Evolutionary conservation across 2,329 filamentous ascomycete species (phyloP).

Genomic region (Fusarium nelsonii): DNA sequence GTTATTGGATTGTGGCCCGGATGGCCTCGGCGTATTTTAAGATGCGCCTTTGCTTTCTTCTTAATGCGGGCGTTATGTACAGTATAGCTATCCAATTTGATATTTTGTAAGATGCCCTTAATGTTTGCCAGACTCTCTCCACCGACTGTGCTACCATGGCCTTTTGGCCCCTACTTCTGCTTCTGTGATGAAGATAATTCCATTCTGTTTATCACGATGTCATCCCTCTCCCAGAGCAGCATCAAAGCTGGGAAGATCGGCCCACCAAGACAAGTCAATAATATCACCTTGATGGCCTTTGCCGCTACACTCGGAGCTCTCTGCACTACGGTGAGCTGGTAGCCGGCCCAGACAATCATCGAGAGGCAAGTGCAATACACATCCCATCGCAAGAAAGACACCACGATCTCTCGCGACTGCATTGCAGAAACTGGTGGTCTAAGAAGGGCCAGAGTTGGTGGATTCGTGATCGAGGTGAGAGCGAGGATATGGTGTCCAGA

Average conservation of each 20-base stretch:
- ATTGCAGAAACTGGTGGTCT: conserved; percentile 17
- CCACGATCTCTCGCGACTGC: conserved; percentile 31
- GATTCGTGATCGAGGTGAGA: conserved; percentile 25
- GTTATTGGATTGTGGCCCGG: neutral
- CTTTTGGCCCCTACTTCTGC: neutral
- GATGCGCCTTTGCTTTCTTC: conserved; percentile 2
- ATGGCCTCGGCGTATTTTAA: neutral
- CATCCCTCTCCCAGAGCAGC: conserved; percentile 33
- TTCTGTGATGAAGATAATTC: conserved; percentile 9
- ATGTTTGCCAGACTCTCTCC: neutral
- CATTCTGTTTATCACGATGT: conserved; percentile 1
- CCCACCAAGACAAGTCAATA: conserved; percentile 28
- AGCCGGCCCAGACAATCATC: conserved; percentile 34
- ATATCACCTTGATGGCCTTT: neutral
- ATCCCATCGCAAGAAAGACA: conserved; percentile 41
- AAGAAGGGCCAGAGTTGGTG: conserved; percentile 32
- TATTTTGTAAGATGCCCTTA: neutral
- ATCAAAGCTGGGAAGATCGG: conserved; percentile 38
- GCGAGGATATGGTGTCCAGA: conserved; percentile 31
- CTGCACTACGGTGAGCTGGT: conserved; percentile 17
- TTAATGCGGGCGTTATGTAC: conserved; percentile 8
- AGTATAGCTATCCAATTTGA: neutral
- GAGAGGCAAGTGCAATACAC: conserved; percentile 40
- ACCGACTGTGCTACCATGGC: neutral
- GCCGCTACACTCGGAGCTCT: neutral